Evolutionary conservation across 2,329 filamentous ascomycete genomes (phyloP).

Genomic region (Aspergillus fischeri): DNA sequence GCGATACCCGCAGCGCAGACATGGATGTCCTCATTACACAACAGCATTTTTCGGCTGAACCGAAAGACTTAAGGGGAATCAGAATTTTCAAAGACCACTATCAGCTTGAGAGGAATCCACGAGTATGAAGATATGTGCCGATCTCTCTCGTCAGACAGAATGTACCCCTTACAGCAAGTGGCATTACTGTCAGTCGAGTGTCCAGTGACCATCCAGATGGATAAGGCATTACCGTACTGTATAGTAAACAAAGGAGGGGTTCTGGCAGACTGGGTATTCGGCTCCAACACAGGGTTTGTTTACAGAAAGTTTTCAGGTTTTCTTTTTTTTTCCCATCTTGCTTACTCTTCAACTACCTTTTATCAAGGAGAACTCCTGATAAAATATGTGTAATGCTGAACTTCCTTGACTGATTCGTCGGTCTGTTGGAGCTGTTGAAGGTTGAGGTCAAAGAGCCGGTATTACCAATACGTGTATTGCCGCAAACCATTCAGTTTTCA

Average conservation of each 20-base stretch:
- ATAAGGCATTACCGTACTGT: background rate
- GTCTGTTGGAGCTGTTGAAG: background rate
- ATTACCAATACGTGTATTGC: background rate
- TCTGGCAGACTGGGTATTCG: background rate
- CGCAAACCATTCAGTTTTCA: background rate
- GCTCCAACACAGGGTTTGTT: background rate
- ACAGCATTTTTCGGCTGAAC: background rate
- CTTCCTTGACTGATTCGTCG: background rate
- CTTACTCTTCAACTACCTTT: background rate
- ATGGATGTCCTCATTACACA: background rate
- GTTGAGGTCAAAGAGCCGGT: background rate
- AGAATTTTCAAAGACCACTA: background rate
- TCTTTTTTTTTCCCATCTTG: background rate
- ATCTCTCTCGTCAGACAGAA: background rate
- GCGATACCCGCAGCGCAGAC: conserved; percentile 12
- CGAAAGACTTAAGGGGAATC: background rate
- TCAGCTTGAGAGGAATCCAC: background rate
- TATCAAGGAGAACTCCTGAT: background rate
- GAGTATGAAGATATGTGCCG: background rate
- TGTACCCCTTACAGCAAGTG: background rate
- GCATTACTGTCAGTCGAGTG: background rate
- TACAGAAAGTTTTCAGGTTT: background rate
- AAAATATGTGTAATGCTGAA: background rate
- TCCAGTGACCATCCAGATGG: background rate
- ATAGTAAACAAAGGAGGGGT: conserved; percentile 6